Percentiles rank a stretch among this genome's conserved stretches.
phyloP scores from a whole-genome alignment of 805 yeast species.

The Komagataella populi region DNA sequence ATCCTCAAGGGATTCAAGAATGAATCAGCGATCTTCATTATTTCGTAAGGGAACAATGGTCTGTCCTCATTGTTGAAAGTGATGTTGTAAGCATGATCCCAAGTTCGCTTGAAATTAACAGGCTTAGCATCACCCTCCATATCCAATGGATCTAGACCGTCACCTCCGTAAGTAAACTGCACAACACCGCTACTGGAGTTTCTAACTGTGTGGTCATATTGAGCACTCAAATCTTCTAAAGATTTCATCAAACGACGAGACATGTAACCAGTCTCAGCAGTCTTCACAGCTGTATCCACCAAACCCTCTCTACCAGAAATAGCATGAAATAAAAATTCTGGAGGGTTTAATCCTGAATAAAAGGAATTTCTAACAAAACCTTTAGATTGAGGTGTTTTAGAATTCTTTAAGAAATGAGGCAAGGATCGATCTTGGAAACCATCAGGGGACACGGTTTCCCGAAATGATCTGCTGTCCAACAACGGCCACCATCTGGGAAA shows the following conservation, averaged over 20 bases:
- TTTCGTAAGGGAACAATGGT: constrained; percentile 60
- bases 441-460: constrained; percentile 98
- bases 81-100: constrained; percentile 82
- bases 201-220: constrained; percentile 88
- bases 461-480: constrained; percentile 98
- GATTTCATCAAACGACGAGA: constrained; percentile 97
- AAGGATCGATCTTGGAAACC: constrained; percentile 98
- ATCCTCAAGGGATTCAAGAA: constrained; percentile 53
- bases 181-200: constrained; percentile 94
- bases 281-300: constrained; percentile 98
- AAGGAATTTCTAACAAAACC: constrained; percentile 97
- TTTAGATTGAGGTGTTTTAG: constrained; percentile 94
- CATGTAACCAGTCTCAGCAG: constrained; percentile 99
- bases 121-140: constrained; percentile 99
- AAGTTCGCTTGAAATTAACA: constrained; percentile 82
- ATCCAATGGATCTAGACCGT: constrained; percentile 93
- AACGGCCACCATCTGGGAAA: constrained; percentile 99
- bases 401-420: constrained; percentile 92
- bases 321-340: constrained; percentile 96
- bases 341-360: constrained; percentile 87
- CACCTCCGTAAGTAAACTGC: constrained; percentile 97
- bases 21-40: constrained; percentile 37
- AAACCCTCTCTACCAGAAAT: constrained; percentile 99
- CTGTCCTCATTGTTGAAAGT: constrained; percentile 43
- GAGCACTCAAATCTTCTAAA: constrained; percentile 86